These are phyloP conservation scores for Porogramme epimiltina DNA, from an alignment of 1,284 basidiomycete species.

Conservation along the genomic window DNA sequence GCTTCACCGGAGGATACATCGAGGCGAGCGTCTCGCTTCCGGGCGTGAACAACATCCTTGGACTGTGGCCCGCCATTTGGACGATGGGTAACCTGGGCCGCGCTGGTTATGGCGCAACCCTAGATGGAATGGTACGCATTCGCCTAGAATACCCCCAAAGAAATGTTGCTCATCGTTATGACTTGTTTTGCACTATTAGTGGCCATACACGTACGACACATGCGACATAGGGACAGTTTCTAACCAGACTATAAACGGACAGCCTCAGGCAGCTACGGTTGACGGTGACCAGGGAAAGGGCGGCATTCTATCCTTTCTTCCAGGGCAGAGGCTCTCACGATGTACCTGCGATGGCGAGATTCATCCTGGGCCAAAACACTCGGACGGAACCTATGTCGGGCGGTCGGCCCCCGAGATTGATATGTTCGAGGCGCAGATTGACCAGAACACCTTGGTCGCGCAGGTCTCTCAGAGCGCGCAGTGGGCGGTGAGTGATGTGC, in stretches of 20 bases:
- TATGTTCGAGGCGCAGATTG: conserved; percentile 71
- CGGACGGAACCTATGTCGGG: conserved; percentile 63
- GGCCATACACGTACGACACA: conserved; percentile 78
- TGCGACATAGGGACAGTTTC: conserved; percentile 72
- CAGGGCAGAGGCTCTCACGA: conserved; percentile 79
- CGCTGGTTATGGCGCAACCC: conserved; percentile 63
- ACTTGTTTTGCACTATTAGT: conserved; percentile 32
- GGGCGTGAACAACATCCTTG: conserved; percentile 40
- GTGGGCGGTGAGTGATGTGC: conserved; percentile 52
- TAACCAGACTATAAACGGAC: conserved; percentile 49
- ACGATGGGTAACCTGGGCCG: conserved; percentile 69
- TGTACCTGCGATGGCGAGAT: conserved; percentile 69
- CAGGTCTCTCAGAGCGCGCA: conserved; percentile 66
- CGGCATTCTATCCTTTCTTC: conserved; percentile 63
- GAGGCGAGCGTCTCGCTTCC: conserved; percentile 38
- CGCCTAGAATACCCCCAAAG: not conserved
- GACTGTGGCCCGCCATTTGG: conserved; percentile 62
- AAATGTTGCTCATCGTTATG: not conserved
- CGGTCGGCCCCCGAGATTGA: conserved; percentile 80
- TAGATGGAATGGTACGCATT: conserved; percentile 56
- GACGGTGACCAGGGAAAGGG: conserved; percentile 44
- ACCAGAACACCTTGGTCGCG: conserved; percentile 43
- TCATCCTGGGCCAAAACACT: conserved; percentile 72
- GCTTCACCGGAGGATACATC: conserved; percentile 60
- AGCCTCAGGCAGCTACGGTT: conserved; percentile 37